These are phyloP conservation scores for Epichloe bromicola DNA, from an alignment of 2,329 filamentous ascomycete species.

Conservation along the genomic window DNA sequence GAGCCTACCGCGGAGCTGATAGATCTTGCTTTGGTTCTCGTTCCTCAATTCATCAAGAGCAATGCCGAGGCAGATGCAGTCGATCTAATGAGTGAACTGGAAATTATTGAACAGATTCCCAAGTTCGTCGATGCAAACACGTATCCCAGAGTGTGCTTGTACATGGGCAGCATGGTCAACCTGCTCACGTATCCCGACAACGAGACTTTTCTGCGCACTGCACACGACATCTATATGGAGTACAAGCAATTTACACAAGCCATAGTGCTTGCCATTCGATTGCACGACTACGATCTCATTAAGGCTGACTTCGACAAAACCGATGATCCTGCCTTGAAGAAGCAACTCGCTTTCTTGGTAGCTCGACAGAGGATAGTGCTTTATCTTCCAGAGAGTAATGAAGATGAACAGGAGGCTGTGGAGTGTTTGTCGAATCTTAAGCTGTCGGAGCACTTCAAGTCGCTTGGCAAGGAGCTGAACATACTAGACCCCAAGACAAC, in stretches of 20 bases:
- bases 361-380: slow-evolving; percentile 83
- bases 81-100: slow-evolving; percentile 89
- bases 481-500: slow-evolving; percentile 93
- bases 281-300: slow-evolving; percentile 81
- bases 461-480: slow-evolving; percentile 88
- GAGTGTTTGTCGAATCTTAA: slow-evolving; percentile 83
- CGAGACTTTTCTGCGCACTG: slow-evolving; percentile 83
- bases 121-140: slow-evolving; percentile 89
- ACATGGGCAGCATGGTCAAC: slow-evolving; percentile 99
- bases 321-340: slow-evolving; percentile 69
- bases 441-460: slow-evolving; percentile 85
- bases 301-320: slow-evolving; percentile 68
- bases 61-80: slow-evolving; percentile 98
- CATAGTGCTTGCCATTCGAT: slow-evolving; percentile 81
- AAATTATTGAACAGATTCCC: slow-evolving; percentile 88
- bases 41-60: slow-evolving; percentile 91
- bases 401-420: slow-evolving; percentile 60
- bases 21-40: slow-evolving; percentile 69
- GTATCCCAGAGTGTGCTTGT: slow-evolving; percentile 83
- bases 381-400: slow-evolving; percentile 50
- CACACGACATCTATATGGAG: slow-evolving; percentile 84
- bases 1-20: slow-evolving; percentile 73
- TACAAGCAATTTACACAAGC: slow-evolving; percentile 92
- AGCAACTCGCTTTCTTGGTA: slow-evolving; percentile 88
- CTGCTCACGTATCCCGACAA: slow-evolving; percentile 96